phyloP scores from a whole-genome alignment of 2,329 filamentous ascomycete genomes.

The Phoma sp. region DNA sequence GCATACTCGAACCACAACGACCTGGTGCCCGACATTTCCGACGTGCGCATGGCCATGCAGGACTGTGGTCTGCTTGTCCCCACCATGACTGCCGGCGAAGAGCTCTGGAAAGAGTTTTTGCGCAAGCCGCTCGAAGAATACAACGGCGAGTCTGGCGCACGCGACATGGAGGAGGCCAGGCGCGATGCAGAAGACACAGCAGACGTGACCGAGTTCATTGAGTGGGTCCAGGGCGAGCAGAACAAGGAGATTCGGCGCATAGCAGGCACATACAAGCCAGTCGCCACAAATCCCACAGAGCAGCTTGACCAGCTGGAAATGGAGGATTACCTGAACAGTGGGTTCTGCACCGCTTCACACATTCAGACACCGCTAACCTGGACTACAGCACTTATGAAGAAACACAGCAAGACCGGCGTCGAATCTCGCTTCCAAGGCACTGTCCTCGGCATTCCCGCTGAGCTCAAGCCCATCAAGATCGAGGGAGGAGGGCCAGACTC shows the following conservation, averaged over 20 bases:
- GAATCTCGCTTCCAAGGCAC: constrained; percentile 87
- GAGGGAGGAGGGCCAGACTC: constrained; percentile 76
- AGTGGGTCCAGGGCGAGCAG: constrained; percentile 76
- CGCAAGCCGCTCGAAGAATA: constrained; percentile 53
- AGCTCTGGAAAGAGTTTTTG: constrained; percentile 65
- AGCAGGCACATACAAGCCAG: constrained; percentile 67
- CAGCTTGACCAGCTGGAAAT: constrained; percentile 53
- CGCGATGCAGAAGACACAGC: constrained; percentile 74
- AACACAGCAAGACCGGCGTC: constrained; percentile 87
- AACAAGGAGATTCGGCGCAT: constrained; percentile 83
- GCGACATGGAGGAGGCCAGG: constrained; percentile 52
- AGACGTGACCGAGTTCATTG: constrained; percentile 78
- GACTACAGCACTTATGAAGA: constrained; percentile 78
- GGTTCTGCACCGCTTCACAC: constrained; percentile 7
- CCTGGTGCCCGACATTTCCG: constrained; percentile 69
- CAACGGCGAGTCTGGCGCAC: constrained; percentile 48
- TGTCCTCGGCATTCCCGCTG: constrained; percentile 74
- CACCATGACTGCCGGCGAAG: constrained; percentile 69
- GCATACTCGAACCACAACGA: constrained; percentile 73
- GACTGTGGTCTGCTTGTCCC: constrained; percentile 79
- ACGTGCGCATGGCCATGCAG: constrained; percentile 85
- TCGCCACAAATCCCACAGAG: constrained; percentile 51
- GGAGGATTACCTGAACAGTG: constrained; percentile 57
- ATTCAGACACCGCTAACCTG: constrained; percentile 18
- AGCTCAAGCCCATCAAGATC: constrained; percentile 74